These are phyloP conservation scores for Penicillium cosmopolitanum DNA, from an alignment of 495 filamentous ascomycete species.

Conservation along the genomic window DNA sequence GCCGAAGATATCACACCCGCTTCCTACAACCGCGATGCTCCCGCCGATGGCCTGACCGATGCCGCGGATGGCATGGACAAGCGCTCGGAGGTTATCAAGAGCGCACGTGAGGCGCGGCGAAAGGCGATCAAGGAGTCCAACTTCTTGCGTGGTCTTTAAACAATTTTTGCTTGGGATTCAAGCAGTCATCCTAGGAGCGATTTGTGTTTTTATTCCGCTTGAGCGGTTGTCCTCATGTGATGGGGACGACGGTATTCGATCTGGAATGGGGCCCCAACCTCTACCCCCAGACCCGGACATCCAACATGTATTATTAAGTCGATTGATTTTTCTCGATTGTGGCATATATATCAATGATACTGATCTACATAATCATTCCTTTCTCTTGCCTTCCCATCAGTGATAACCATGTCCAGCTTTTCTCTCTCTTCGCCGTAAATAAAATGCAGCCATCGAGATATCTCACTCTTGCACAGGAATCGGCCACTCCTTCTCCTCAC, in stretches of 20 bases:
- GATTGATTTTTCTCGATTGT: constrained; percentile 31
- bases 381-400: neutral
- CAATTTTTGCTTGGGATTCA: neutral
- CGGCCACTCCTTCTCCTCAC: constrained; percentile 37
- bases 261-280: constrained; percentile 10
- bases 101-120: constrained; percentile 70
- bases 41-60: constrained; percentile 28
- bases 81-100: constrained; percentile 54
- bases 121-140: constrained; percentile 88
- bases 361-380: constrained; percentile 12
- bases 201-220: constrained; percentile 6
- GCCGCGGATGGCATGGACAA: constrained; percentile 43
- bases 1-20: constrained; percentile 76
- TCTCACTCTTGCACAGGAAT: constrained; percentile 19
- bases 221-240: neutral
- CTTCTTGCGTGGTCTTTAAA: constrained; percentile 83
- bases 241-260: constrained; percentile 8
- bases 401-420: neutral
- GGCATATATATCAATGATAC: constrained; percentile 35
- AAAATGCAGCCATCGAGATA: too few relatives aligned
- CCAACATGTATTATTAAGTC: constrained; percentile 37
- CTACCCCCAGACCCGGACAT: constrained; percentile 1
- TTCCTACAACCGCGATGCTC: constrained; percentile 38
- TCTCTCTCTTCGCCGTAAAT: neutral
- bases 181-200: constrained; percentile 6